A percentile compares a stretch with the other conserved stretches of the same genome.
Conservation (phyloP, 164 flowering plant genomes). For the Amborella trichopoda region DNA sequence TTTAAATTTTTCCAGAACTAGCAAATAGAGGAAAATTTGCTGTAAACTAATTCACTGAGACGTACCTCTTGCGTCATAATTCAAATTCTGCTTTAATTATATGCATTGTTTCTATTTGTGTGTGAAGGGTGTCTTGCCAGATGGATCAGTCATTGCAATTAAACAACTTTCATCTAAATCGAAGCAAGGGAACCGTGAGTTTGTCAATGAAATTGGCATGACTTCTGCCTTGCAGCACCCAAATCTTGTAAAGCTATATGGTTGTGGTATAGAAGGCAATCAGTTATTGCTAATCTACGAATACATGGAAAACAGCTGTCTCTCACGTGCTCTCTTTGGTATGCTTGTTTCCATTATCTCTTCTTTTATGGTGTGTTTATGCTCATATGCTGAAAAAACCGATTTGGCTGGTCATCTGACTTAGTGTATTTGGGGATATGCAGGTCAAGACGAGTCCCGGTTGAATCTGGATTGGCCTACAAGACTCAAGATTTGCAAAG, state of each 20-base stretch:
- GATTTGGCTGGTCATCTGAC: background rate
- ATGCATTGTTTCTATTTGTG: too few species aligned
- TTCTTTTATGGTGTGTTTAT: background rate
- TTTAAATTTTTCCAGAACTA: too few species aligned
- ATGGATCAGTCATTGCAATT: constrained; percentile 62
- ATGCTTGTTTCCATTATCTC: constrained; percentile 10
- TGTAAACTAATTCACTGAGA: too few species aligned
- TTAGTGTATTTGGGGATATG: constrained; percentile 2
- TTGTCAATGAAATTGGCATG: constrained; percentile 79
- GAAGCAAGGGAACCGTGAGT: constrained; percentile 78
- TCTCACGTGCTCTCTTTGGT: constrained; percentile 62
- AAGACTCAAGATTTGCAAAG: constrained; percentile 48
- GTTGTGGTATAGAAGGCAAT: constrained; percentile 70
- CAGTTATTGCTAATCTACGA: constrained; percentile 54
- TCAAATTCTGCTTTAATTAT: too few species aligned
- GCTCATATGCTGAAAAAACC: background rate
- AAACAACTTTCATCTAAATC: constrained; percentile 81
- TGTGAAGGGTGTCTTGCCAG: constrained; percentile 51
- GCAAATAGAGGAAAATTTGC: too few species aligned
- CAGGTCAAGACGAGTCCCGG: constrained; percentile 19
- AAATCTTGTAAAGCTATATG: constrained; percentile 68
- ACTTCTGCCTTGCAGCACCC: constrained; percentile 69
- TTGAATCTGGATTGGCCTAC: constrained; percentile 49
- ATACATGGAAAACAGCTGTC: constrained; percentile 72
- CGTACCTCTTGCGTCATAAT: too few species aligned